phyloP scores from a whole-genome alignment of 805 yeast species.

The Nakazawaea ambrosiae region DNA sequence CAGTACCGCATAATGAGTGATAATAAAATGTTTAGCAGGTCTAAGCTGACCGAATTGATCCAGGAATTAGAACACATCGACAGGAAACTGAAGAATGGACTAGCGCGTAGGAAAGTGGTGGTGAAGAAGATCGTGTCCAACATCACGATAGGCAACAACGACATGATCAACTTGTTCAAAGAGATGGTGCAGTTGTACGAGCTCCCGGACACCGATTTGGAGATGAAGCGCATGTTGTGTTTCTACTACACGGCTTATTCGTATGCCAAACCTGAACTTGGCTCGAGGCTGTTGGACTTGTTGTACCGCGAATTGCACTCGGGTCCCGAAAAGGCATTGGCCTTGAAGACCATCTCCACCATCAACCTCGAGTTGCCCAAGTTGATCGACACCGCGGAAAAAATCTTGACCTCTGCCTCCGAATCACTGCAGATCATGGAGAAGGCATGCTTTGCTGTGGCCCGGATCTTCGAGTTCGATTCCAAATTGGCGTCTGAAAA shows the following conservation, averaged over 20 bases:
- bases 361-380: constrained; percentile 37
- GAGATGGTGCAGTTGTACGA: constrained; percentile 53
- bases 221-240: constrained; percentile 64
- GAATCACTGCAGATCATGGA: constrained; percentile 62
- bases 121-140: constrained; percentile 76
- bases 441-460: constrained; percentile 62
- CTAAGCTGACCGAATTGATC: constrained; percentile 23
- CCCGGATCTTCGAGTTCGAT: constrained; percentile 56
- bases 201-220: constrained; percentile 46
- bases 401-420: constrained; percentile 18
- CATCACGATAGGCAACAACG: constrained; percentile 74
- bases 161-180: constrained; percentile 59
- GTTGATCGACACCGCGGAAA: constrained; percentile 25
- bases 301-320: constrained; percentile 45
- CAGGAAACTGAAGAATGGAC: constrained; percentile 28
- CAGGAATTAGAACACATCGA: constrained; percentile 25
- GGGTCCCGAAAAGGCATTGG: constrained; percentile 48
- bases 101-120: constrained; percentile 34
- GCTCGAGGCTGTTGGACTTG: constrained; percentile 48
- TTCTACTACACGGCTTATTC: constrained; percentile 60
- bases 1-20: constrained; percentile 17
- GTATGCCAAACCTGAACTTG: constrained; percentile 46
- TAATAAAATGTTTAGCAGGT: constrained; percentile 12
- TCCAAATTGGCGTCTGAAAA: constrained; percentile 34
- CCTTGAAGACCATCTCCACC: constrained; percentile 57